Evolutionary conservation across 768 basidiomycete species (phyloP), one percentile per base, ranked within the genome.

Genomic region (Phlebiopsis gigantea): DNA sequence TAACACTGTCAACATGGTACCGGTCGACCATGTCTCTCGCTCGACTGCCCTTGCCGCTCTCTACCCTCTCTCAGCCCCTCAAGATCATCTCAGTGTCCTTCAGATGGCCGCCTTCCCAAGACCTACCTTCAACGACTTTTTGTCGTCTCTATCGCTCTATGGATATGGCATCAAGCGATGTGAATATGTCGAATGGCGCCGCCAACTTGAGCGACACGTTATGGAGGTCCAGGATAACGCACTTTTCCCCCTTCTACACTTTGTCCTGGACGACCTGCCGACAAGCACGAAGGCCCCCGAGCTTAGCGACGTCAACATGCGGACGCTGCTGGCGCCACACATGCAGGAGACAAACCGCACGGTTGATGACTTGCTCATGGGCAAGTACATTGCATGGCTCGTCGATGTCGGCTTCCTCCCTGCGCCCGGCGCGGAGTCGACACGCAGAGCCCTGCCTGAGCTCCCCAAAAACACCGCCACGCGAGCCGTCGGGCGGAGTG

Each of bases 1-100:
- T 77, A 99, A 99, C 72, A 88, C 92, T 1, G 81, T 99, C 66
- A 99, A 99, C 73, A 95, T 98, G 88, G 92, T 95, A 7, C 97
- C 97, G 0, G 97, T 98, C 39, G 90, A 98, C 70, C 90, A 95
- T 68, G 95, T 99, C 60, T 94, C 97, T 1, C 80, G 83, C 5
- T 88, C 91, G 66, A 84, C 85, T 4, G 73, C 88, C 0, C 76
- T 90, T 3, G 88, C 95, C 0, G 83, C 88, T 0, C 68, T 92
- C 14, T 77, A 82, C 1, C 79, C 86, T 43, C 71, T 84, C 69
- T 74, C 29, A 46, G 73, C 9, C 62, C 62, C 63, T n/a, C 60
- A 64, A 26, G 45, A 57, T 41, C 66, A 61, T 21, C 71, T 85
- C 56, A 75, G 78, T 24, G 92, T 93, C 15, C 73, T 90, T 46